These are phyloP conservation scores for Athelia psychrophila DNA, from an alignment of 1,284 basidiomycete species.

Conservation along the genomic window DNA sequence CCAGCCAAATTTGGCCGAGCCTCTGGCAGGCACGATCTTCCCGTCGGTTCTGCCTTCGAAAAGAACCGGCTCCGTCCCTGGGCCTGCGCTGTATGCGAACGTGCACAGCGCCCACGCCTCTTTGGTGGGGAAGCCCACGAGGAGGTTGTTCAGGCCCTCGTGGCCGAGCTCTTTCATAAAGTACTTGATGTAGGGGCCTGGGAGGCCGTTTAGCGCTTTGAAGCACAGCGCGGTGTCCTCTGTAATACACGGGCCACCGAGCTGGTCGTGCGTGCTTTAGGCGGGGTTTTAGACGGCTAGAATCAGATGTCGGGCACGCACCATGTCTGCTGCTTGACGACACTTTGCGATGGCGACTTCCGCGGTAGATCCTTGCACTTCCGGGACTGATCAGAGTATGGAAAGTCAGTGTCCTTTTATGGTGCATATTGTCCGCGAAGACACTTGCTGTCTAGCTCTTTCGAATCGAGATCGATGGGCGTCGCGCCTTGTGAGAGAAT, in stretches of 20 bases:
- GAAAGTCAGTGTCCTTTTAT: not conserved
- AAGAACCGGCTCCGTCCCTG: constrained; percentile 76
- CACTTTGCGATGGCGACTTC: constrained; percentile 93
- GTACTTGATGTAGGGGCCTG: constrained; percentile 97
- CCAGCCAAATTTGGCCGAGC: constrained; percentile 82
- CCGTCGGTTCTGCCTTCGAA: constrained; percentile 94
- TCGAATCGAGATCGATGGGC: constrained; percentile 65
- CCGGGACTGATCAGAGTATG: constrained; percentile 66
- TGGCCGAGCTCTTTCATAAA: constrained; percentile 83
- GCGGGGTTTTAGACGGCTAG: constrained; percentile 1
- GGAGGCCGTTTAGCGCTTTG: constrained; percentile 85
- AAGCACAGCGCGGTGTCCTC: constrained; percentile 97
- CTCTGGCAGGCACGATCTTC: constrained; percentile 83
- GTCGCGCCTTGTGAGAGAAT: constrained; percentile 61
- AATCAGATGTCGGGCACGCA: constrained; percentile 30
- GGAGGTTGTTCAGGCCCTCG: constrained; percentile 85
- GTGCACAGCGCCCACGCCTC: constrained; percentile 92
- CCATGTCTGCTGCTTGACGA: constrained; percentile 76
- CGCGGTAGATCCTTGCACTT: constrained; percentile 90
- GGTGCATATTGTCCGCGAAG: not conserved
- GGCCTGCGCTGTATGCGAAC: constrained; percentile 90
- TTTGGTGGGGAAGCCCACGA: constrained; percentile 81
- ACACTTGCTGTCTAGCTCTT: constrained; percentile 64
- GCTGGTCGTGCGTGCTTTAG: constrained; percentile 32
- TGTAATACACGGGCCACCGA: constrained; percentile 88